Conservation (phyloP, 768 basidiomycete genomes). For the Ramaria sp. region DNA sequence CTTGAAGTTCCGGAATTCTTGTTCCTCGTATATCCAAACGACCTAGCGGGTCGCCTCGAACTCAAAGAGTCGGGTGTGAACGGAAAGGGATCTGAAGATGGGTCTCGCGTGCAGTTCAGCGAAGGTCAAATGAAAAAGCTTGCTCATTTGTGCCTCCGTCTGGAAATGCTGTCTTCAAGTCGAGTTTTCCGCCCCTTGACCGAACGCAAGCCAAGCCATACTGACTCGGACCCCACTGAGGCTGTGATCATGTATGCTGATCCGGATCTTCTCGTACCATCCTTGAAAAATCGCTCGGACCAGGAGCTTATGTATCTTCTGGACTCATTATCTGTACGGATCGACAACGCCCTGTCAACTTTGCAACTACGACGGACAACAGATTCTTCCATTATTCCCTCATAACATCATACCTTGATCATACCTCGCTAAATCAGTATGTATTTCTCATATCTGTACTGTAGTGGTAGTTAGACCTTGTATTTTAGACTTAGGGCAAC, state of each 20-base stretch:
- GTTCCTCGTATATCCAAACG: conserved; percentile 72
- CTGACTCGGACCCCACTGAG: conserved; percentile 18
- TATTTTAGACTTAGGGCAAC: not conserved
- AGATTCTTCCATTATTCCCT: not conserved
- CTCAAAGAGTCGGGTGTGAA: conserved; percentile 28
- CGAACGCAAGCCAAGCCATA: conserved; percentile 24
- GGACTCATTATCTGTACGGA: conserved; percentile 62
- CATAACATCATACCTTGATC: not conserved
- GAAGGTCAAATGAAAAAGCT: conserved; percentile 67
- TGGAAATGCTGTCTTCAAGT: conserved; percentile 63
- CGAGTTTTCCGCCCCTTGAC: conserved; percentile 44
- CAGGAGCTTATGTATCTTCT: conserved; percentile 63
- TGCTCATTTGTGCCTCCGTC: conserved; percentile 60
- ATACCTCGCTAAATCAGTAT: not conserved
- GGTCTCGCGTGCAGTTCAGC: conserved; percentile 52
- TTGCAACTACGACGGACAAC: not conserved
- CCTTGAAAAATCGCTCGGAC: conserved; percentile 60
- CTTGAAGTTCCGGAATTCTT: conserved; percentile 84
- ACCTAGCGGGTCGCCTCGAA: conserved; percentile 61
- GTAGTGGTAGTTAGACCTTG: not conserved
- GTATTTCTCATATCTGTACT: not conserved
- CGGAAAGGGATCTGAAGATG: conserved; percentile 21
- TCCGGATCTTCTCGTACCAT: conserved; percentile 54
- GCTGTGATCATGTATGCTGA: conserved; percentile 42
- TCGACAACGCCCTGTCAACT: conserved; percentile 55